Base-by-base conservation (phyloP, 805 yeast species). In the Lachancea fermentati region DNA sequence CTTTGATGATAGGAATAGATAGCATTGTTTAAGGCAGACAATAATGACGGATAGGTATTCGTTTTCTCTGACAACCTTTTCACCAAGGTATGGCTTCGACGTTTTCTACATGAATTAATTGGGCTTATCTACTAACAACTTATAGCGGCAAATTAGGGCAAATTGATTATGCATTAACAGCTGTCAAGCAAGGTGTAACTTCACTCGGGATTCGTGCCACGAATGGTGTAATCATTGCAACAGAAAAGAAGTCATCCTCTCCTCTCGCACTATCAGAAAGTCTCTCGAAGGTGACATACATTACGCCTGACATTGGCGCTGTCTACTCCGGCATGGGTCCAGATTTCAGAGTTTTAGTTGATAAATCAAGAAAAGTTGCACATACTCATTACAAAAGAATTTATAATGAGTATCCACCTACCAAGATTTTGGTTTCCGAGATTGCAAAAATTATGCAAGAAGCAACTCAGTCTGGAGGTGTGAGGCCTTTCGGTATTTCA, bases 251-350 rank as follows among this genome's bases (percentile, higher is more conserved):
- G 58, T 75, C 91, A 24, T 73, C 81, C 34, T 86, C 96, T 7
- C 72, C 84, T 11, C 73, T 93, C 47, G 76, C 87, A 39, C 80
- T 85, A 50, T 67, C 77, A 26, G 94, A 84, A 36, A 75, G 86
- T 37, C 72, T 84, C 43, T 73, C 82, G 37, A 93, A 93, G 60
- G 80, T 93, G 29, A 82, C 85, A 36, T 66, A 76, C 46, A 76
- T 93, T 55, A 88, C 98, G 4, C 97, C 98, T 28, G 88, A 93
- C 60, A 85, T 91, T 53, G 98, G 97, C 43, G 87, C 93, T 75
- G 89, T 95, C 3, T 93, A 93, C 66, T 75, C 96, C 5, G 99
- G 99, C 14, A 89, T 93, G 97, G 97, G 97, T 18, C 98, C 99
- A 16, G 99, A 93, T 63, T 93, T 85, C 69, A 76, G 99, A 49